These are phyloP conservation scores for Darksidea phi DNA, from an alignment of 495 filamentous ascomycete species.

Conservation along the genomic window DNA sequence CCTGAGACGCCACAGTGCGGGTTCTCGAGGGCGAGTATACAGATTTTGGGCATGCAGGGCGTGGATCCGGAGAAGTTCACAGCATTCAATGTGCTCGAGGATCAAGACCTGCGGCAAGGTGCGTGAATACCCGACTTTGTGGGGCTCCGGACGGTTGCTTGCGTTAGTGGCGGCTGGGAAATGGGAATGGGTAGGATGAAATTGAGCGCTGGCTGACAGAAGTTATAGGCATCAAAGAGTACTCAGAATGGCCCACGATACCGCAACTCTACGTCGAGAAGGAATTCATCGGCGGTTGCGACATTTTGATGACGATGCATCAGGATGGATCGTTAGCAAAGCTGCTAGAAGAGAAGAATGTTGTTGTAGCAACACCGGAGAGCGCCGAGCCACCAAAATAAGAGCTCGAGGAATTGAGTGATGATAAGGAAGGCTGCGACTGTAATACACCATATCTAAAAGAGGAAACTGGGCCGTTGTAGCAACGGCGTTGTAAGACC, in stretches of 20 bases:
- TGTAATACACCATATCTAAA: no score
- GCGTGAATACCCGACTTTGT: slow-evolving; percentile 37
- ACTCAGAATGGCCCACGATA: slow-evolving; percentile 98
- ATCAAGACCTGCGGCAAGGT: slow-evolving; percentile 83
- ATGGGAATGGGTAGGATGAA: not conserved
- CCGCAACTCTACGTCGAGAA: slow-evolving; percentile 93
- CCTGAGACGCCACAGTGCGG: slow-evolving; percentile 97
- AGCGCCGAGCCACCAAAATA: slow-evolving; percentile 27
- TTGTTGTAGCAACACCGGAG: slow-evolving; percentile 51
- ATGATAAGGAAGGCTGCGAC: not conserved
- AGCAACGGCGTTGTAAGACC: not conserved
- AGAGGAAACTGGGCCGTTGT: not conserved
- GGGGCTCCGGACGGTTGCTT: not conserved
- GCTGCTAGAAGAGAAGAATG: slow-evolving; percentile 83
- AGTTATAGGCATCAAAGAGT: slow-evolving; percentile 87
- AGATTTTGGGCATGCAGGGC: slow-evolving; percentile 90
- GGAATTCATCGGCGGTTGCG: slow-evolving; percentile 95
- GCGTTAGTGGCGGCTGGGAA: not conserved
- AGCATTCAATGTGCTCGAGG: slow-evolving; percentile 94
- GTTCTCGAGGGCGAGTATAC: slow-evolving; percentile 91
- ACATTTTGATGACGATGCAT: slow-evolving; percentile 97
- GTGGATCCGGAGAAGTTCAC: slow-evolving; percentile 96
- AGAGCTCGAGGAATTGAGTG: not conserved
- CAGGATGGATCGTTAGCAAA: slow-evolving; percentile 92
- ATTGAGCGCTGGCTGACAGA: slow-evolving; percentile 18